Percentiles rank a stretch among this genome's conserved stretches.
Conservation (phyloP, 1,139 yeast genomes). For the Candida tetrigidarum region DNA sequence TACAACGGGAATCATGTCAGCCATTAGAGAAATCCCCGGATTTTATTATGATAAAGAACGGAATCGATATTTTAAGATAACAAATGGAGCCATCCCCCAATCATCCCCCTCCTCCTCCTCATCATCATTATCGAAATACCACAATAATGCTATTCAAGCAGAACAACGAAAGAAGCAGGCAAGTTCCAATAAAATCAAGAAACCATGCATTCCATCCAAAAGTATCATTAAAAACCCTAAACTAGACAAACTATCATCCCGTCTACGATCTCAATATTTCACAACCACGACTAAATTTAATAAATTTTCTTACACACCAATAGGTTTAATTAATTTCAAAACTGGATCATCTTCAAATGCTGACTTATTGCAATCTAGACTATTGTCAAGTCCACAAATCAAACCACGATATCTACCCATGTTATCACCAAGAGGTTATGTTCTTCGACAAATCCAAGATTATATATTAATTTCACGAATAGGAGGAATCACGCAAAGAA, state of each 20-base stretch:
- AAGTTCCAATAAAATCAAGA: slow-evolving; percentile 17
- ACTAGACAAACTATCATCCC: neutral
- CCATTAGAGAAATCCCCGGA: slow-evolving; percentile 42
- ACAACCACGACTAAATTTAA: neutral
- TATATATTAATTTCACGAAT: slow-evolving; percentile 10
- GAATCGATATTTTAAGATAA: slow-evolving; percentile 48
- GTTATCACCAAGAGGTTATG: slow-evolving; percentile 12
- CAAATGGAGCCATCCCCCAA: slow-evolving; percentile 35
- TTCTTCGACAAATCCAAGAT: slow-evolving; percentile 8
- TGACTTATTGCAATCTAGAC: neutral
- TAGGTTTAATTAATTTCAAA: slow-evolving; percentile 13
- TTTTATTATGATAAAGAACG: slow-evolving; percentile 47
- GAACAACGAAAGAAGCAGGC: slow-evolving; percentile 27
- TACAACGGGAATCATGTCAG: slow-evolving; percentile 14
- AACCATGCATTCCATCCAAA: slow-evolving; percentile 17
- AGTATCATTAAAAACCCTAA: slow-evolving; percentile 4
- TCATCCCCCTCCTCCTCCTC: slow-evolving; percentile 4
- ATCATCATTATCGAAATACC: slow-evolving; percentile 24
- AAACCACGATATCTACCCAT: slow-evolving; percentile 9
- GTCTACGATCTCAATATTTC: neutral
- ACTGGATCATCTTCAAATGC: slow-evolving; percentile 10
- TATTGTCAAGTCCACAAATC: neutral
- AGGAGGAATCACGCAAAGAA: neutral
- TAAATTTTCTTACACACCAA: slow-evolving; percentile 4
- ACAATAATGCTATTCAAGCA: slow-evolving; percentile 37